Conservation (phyloP, 768 basidiomycete species). For the Boletales sp. region DNA sequence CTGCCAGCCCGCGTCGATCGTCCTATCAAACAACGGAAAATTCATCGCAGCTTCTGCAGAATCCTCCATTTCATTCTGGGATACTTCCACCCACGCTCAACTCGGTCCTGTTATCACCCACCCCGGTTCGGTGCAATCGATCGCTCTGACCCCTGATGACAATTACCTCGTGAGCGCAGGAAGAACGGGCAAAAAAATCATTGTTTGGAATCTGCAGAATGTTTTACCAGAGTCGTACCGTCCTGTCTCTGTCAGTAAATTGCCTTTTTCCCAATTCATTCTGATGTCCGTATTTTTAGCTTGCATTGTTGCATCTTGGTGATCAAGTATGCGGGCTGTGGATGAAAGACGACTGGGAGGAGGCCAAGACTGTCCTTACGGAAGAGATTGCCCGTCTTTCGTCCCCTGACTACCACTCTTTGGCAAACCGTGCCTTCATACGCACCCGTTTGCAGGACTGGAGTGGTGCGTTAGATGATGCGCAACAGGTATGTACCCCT, state of each 20-base stretch:
- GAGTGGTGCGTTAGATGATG: slow-evolving; percentile 6
- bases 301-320: slow-evolving; percentile 7
- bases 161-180: slow-evolving; percentile 10
- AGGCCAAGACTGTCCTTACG: slow-evolving; percentile 5
- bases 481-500: slow-evolving; percentile 1
- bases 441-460: slow-evolving; percentile 9
- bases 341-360: slow-evolving; percentile 4
- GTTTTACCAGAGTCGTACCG: slow-evolving; percentile 7
- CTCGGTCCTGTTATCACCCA: slow-evolving; percentile 8
- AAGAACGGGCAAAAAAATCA: slow-evolving; percentile 3
- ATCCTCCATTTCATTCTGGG: slow-evolving; percentile 13
- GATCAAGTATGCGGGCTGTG: slow-evolving; percentile 1
- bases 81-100: slow-evolving; percentile 5
- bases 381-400: slow-evolving; percentile 6
- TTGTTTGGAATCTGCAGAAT: slow-evolving; percentile 4
- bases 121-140: slow-evolving; percentile 7
- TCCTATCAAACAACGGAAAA: slow-evolving; percentile 7
- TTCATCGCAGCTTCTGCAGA: slow-evolving; percentile 11
- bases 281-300: neutral
- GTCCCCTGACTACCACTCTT: neutral
- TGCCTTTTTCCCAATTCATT: neutral
- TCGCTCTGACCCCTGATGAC: slow-evolving; percentile 9
- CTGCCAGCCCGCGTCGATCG: slow-evolving; percentile 5
- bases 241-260: neutral
- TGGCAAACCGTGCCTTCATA: slow-evolving; percentile 11